Percentiles rank a stretch among this genome's conserved stretches.
Evolutionary conservation across 2,329 filamentous ascomycete genomes (phyloP).

Genomic region (Monosporascus ibericus): DNA sequence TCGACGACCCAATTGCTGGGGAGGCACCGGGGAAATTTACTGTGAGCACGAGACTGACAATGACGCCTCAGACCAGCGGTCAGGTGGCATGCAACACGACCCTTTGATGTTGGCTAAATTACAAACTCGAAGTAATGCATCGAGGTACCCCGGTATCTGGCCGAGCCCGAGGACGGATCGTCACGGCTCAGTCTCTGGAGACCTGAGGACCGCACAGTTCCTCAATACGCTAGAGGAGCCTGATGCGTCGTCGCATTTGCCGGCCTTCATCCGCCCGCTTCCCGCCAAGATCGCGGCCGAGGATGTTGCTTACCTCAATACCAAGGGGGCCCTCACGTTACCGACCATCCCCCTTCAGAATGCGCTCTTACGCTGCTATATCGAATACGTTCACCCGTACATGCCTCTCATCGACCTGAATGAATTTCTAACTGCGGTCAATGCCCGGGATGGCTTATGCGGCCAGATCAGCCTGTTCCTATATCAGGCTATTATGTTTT

Average conservation of each 20-base stretch:
- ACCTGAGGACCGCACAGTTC: slow-evolving; percentile 35
- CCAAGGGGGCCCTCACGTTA: slow-evolving; percentile 78
- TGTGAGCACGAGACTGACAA: slow-evolving; percentile 19
- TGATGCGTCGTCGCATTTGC: slow-evolving; percentile 45
- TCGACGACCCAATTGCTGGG: slow-evolving; percentile 7
- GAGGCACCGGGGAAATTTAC: slow-evolving; percentile 6
- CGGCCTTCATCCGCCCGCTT: slow-evolving; percentile 71
- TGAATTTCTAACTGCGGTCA: slow-evolving; percentile 54
- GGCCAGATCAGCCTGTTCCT: slow-evolving; percentile 76
- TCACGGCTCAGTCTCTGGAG: slow-evolving; percentile 22
- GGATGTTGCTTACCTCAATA: slow-evolving; percentile 75
- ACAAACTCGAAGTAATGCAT: slow-evolving; percentile 20
- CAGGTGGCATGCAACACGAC: slow-evolving; percentile 21
- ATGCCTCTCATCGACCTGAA: slow-evolving; percentile 79
- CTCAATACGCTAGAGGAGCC: slow-evolving; percentile 42
- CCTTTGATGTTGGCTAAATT: slow-evolving; percentile 25
- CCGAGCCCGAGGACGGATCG: slow-evolving; percentile 20
- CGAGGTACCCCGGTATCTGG: slow-evolving; percentile 26
- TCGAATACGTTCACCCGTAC: slow-evolving; percentile 88
- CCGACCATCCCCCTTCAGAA: slow-evolving; percentile 67
- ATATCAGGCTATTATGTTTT: slow-evolving; percentile 94
- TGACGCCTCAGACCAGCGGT: slow-evolving; percentile 24
- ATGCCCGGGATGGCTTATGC: slow-evolving; percentile 59
- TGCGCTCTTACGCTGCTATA: slow-evolving; percentile 73
- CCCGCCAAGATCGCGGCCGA: slow-evolving; percentile 71